A percentile compares a stretch with the other conserved stretches of the same genome.
phyloP scores from a whole-genome alignment of 2,329 filamentous ascomycete species.

The Calycina herbarum region DNA sequence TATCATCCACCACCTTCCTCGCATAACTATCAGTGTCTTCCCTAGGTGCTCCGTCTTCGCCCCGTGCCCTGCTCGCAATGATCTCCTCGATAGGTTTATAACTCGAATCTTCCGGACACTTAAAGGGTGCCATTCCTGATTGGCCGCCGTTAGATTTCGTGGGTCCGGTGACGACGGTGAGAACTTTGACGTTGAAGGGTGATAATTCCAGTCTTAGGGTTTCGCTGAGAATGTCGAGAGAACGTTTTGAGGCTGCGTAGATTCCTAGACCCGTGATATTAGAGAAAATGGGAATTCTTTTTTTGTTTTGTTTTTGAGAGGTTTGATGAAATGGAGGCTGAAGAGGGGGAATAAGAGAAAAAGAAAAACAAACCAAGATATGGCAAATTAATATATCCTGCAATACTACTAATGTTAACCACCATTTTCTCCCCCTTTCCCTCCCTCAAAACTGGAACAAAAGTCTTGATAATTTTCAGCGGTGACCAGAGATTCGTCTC shows the following conservation, averaged over 20 bases:
- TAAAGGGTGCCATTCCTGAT: neutral
- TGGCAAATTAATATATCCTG: conserved; percentile 3
- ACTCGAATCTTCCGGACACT: neutral
- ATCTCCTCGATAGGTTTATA: neutral
- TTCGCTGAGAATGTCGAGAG: conserved; percentile 26
- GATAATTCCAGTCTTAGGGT: conserved; percentile 24
- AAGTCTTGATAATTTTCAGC: conserved; percentile 39
- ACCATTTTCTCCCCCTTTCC: conserved; percentile 39
- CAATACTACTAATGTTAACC: conserved; percentile 45
- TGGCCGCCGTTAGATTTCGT: conserved; percentile 8
- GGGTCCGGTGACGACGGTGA: conserved; percentile 26
- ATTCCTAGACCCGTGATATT: conserved; percentile 6
- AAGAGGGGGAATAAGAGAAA: neutral
- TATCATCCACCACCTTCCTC: neutral
- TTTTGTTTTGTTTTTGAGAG: neutral
- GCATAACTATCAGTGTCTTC: neutral
- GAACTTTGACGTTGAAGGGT: conserved; percentile 26
- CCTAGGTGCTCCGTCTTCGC: neutral
- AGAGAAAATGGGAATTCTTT: neutral
- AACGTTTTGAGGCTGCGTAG: conserved; percentile 28
- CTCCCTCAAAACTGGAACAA: conserved; percentile 37
- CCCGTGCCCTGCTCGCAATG: neutral
- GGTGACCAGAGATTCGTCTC: conserved; percentile 38
- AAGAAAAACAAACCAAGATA: neutral
- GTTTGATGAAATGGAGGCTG: neutral